Evolutionary conservation across 129 eudicot species (phyloP), one percentile per base, ranked within the genome.

Genomic region (Oenanthe sinensis): DNA sequence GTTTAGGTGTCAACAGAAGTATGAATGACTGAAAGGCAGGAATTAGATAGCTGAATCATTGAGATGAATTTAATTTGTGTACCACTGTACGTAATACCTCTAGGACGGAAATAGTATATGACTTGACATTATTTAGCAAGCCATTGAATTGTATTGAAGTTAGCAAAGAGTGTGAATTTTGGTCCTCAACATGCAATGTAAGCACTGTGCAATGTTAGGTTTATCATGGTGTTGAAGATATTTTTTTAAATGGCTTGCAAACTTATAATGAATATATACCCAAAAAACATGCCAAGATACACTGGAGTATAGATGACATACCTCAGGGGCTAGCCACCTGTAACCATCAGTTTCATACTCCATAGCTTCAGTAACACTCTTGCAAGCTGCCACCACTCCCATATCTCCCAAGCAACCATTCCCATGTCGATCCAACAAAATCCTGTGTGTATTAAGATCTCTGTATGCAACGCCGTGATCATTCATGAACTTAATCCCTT

Each of bases 281-380:
- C 14, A 16, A 26, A 28, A 63, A 63, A 63, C 5, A 36, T 55
- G 2, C 12, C 65, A 42, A 71, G 13, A 44, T 10, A 30, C 48
- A 76, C 8, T 30, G 8, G 49, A 37, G 79, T 55, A n/a, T 67
- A 77, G 42, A 81, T 50, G 44, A 82, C 89, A 81, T 79, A 96
- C 99, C 99, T 96, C 99, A 9, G 99, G 99, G 78, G 99, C 99
- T 24, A 96, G 90, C 99, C 99, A 96, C 69, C 97, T 88, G 50
- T 92, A 96, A 46, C 99, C 99, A 84, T 96, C 99, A 36, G 97
- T 96, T 82, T 96, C 99, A 78, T 96, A 96, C 46, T 96, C 97
- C 97, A 87, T 92, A 42, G 99, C 92, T 68, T 96, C 99, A 13
- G 95, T 91, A 14, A 79, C 79, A 81, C 86, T 90, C 71, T 89